A percentile compares a stretch with the other conserved stretches of the same genome.
Evolutionary conservation across 768 basidiomycete genomes (phyloP).

Genomic region (Pholiota microspora): DNA sequence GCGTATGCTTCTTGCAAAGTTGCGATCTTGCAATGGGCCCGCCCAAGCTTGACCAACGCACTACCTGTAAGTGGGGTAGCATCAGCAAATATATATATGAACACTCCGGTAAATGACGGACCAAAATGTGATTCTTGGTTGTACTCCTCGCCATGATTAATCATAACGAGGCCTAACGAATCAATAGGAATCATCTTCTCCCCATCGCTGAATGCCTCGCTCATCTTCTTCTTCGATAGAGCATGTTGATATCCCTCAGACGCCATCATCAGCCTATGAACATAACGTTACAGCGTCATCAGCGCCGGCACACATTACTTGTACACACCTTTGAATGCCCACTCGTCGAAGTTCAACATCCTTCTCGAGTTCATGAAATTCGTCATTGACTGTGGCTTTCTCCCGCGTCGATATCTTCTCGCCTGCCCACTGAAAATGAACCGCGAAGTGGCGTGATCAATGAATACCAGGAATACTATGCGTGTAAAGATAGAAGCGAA

Average conservation of each 20-base stretch:
- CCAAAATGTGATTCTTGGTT: slow-evolving; percentile 75
- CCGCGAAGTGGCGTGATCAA: slow-evolving; percentile 27
- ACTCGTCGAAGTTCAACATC: slow-evolving; percentile 81
- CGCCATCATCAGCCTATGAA: slow-evolving; percentile 63
- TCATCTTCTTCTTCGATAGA: slow-evolving; percentile 75
- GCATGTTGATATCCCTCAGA: slow-evolving; percentile 67
- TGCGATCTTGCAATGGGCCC: slow-evolving; percentile 83
- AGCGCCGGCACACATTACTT: background rate
- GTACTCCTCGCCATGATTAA: slow-evolving; percentile 79
- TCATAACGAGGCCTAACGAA: slow-evolving; percentile 83
- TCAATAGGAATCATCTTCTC: slow-evolving; percentile 79
- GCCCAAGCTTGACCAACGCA: slow-evolving; percentile 73
- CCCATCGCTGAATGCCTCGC: slow-evolving; percentile 54
- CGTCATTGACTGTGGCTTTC: slow-evolving; percentile 74
- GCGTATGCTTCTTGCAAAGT: slow-evolving; percentile 82
- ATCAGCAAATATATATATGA: background rate
- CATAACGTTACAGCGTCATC: background rate
- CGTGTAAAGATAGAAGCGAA: slow-evolving; percentile 29
- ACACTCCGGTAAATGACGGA: slow-evolving; percentile 21
- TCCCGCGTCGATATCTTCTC: slow-evolving; percentile 85
- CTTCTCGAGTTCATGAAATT: slow-evolving; percentile 77
- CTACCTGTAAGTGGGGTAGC: slow-evolving; percentile 42
- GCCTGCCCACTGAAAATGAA: slow-evolving; percentile 69
- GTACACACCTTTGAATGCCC: slow-evolving; percentile 67
- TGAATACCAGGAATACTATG: background rate